These are phyloP conservation scores for Kickxella alabastrina DNA, from an alignment of 192 early-diverging fungal genomes.

Conservation along the genomic window DNA sequence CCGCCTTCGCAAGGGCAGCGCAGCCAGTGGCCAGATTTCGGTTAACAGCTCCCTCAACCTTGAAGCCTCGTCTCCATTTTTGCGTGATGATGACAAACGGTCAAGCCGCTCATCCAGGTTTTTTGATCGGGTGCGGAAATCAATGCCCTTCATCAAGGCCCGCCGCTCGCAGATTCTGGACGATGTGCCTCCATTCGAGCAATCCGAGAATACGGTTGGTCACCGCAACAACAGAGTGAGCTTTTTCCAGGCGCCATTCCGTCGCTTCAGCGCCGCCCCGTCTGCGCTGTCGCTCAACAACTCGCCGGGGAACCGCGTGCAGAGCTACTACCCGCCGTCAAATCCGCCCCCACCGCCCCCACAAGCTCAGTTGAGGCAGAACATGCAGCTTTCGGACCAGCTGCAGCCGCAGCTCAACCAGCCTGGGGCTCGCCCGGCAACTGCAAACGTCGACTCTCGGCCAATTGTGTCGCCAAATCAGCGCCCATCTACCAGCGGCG, in stretches of 20 bases:
- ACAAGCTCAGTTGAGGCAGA: constrained; percentile 2
- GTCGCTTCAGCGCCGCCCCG: constrained; percentile 44
- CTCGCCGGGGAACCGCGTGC: constrained; percentile 18
- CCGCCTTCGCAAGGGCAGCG: constrained; percentile 45
- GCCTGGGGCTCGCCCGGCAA: constrained; percentile 18
- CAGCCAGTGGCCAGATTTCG: constrained; percentile 43
- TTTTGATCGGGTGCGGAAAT: constrained; percentile 44
- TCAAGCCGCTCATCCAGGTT: constrained; percentile 44
- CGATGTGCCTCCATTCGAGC: constrained; percentile 36
- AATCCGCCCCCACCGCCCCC: constrained; percentile 16
- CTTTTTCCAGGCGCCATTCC: constrained; percentile 44
- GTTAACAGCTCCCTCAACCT: constrained; percentile 46
- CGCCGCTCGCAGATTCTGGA: constrained; percentile 41
- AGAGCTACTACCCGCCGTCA: constrained; percentile 31
- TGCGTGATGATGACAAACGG: constrained; percentile 42
- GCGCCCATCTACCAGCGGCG: constrained; percentile 44
- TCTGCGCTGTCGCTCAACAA: constrained; percentile 34
- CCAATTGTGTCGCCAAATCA: constrained; percentile 12
- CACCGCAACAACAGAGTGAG: constrained; percentile 33
- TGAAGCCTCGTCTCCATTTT: constrained; percentile 42
- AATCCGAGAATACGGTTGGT: constrained; percentile 26
- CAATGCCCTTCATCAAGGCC: constrained; percentile 49
- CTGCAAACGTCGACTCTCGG: constrained; percentile 18
- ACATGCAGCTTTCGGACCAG: background rate
- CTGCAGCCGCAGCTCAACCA: constrained; percentile 12